A percentile compares a stretch with the other conserved stretches of the same genome.
These are phyloP conservation scores for Acer campestre DNA, from an alignment of 345 rosid genomes.

Conservation along the genomic window DNA sequence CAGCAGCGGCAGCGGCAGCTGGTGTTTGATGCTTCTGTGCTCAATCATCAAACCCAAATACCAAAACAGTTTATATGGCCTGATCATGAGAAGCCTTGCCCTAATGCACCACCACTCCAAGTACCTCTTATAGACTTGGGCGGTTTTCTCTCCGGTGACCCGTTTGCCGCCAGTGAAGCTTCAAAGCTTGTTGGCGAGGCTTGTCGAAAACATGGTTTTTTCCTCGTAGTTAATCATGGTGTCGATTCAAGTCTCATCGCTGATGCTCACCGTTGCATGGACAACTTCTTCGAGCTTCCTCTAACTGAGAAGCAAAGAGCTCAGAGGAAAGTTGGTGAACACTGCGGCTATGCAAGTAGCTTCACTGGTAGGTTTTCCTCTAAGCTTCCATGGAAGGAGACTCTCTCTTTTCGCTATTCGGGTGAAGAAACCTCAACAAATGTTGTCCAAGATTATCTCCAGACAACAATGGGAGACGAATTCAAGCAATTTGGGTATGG, in stretches of 20 bases:
- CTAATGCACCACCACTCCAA: constrained; percentile 53
- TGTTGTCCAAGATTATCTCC: constrained; percentile 59
- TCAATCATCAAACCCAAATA: constrained; percentile 49
- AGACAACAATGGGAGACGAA: constrained; percentile 62
- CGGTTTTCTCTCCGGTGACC: constrained; percentile 58
- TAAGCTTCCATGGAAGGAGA: constrained; percentile 98
- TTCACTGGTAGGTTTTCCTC: constrained; percentile 92
- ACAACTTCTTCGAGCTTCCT: constrained; percentile 74
- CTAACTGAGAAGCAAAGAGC: constrained; percentile 71
- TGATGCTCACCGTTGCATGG: constrained; percentile 69
- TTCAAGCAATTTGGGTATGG: constrained; percentile 70
- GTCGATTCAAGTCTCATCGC: constrained; percentile 60
- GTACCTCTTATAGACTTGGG: constrained; percentile 83
- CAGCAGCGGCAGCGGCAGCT: constrained; percentile 36
- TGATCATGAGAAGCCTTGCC: constrained; percentile 66
- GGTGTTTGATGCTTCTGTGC: constrained; percentile 73
- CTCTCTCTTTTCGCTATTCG: constrained; percentile 71
- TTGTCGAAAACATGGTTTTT: constrained; percentile 82
- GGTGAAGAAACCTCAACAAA: constrained; percentile 45
- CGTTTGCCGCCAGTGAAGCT: constrained; percentile 53
- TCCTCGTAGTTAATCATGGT: constrained; percentile 87
- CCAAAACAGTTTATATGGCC: constrained; percentile 94
- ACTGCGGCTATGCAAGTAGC: constrained; percentile 93
- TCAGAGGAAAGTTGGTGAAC: constrained; percentile 80
- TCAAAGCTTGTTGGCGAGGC: constrained; percentile 69